These are phyloP conservation scores for Toxicodendron radicans DNA, from an alignment of 345 rosid genomes.

Conservation along the genomic window DNA sequence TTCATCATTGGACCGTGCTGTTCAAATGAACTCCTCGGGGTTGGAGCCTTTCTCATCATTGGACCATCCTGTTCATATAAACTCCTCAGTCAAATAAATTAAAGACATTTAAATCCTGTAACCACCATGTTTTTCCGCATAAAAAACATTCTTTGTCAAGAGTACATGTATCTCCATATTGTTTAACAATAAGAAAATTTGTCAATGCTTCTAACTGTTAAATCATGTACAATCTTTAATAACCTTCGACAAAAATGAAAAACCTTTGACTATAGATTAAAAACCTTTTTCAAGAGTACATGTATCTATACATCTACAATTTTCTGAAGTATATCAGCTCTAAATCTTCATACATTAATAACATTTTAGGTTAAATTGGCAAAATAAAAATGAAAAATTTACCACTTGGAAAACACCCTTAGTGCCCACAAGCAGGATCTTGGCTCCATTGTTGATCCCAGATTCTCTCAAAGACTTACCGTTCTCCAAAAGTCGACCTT, in stretches of 20 bases:
- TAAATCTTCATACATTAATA: not conserved
- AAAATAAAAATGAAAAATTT: not conserved
- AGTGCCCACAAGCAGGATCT: conserved; percentile 87
- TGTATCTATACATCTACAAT: too few species aligned
- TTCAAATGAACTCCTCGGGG: too few species aligned
- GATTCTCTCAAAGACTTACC: conserved; percentile 63
- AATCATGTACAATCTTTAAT: too few species aligned
- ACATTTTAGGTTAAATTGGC: too few species aligned
- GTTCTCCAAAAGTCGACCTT: conserved; percentile 78
- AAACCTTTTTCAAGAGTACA: too few species aligned
- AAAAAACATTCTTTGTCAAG: not conserved
- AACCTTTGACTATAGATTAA: not conserved
- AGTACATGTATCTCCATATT: not conserved
- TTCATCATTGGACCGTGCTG: too few species aligned
- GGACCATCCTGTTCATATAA: too few species aligned
- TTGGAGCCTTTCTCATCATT: too few species aligned
- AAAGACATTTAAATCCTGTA: too few species aligned
- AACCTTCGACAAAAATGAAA: not conserved
- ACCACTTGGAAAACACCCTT: conserved; percentile 96
- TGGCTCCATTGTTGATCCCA: conserved; percentile 64
- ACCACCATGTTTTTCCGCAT: not conserved
- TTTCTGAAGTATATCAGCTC: too few species aligned
- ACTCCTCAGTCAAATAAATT: too few species aligned
- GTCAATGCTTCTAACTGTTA: not conserved
- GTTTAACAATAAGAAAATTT: too few species aligned